Conservation (phyloP, 306 rosid genomes). For the Inga leiocalycina region DNA sequence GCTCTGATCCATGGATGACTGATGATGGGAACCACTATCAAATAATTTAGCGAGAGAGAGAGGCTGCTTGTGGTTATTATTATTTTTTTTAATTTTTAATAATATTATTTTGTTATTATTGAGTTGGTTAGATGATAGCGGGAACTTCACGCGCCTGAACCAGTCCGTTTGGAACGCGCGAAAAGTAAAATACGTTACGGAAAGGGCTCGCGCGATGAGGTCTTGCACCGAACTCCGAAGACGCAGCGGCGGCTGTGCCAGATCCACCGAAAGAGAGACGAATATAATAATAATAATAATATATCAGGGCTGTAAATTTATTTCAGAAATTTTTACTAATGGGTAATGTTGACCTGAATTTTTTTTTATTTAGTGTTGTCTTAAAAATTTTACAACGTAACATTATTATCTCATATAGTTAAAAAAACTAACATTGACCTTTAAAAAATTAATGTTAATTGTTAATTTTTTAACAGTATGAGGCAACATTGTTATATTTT, state of each 20-base stretch:
- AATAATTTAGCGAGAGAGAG: not conserved
- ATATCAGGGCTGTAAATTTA: no score
- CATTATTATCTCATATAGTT: no score
- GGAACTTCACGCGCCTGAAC: slow-evolving; percentile 18
- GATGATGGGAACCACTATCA: not conserved
- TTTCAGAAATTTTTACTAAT: no score
- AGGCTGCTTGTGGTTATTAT: no score
- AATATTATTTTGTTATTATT: not conserved
- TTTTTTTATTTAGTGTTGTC: no score
- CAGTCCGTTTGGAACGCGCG: not conserved
- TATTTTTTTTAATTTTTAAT: not conserved
- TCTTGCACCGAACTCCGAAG: not conserved
- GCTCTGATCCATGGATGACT: not conserved
- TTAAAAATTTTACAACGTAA: no score
- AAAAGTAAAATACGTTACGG: not conserved
- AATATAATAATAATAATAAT: no score
- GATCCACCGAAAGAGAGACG: not conserved
- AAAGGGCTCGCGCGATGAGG: not conserved
- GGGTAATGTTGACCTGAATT: no score
- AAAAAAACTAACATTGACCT: no score
- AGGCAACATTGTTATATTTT: no score
- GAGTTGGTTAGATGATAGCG: not conserved
- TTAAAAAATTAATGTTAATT: no score
- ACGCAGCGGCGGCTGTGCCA: not conserved
- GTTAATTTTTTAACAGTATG: no score